These are phyloP conservation scores for Atalantia buxifolia DNA, from an alignment of 345 rosid species.

Conservation along the genomic window DNA sequence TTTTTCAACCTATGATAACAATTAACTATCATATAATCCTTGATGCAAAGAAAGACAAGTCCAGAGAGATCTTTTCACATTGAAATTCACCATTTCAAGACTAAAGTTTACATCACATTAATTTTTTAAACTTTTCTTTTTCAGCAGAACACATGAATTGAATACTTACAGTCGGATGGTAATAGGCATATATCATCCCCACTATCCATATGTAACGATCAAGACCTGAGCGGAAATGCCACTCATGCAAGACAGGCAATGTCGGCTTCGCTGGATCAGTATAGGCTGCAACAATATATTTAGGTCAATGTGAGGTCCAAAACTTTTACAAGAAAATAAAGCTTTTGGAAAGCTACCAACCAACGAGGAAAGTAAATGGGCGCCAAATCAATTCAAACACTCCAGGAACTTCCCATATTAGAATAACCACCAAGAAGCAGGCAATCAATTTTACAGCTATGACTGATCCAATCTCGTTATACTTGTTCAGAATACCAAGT, in stretches of 20 bases:
- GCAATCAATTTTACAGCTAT: conserved; percentile 67
- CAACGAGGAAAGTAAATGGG: conserved; percentile 80
- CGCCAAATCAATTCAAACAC: conserved; percentile 93
- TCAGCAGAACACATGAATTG: conserved; percentile 5
- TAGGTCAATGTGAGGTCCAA: neutral
- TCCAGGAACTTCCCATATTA: conserved; percentile 95
- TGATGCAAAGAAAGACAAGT: neutral
- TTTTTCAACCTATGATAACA: conserved; percentile 66
- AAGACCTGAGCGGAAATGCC: conserved; percentile 99
- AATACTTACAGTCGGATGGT: conserved; percentile 90
- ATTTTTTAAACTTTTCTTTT: neutral
- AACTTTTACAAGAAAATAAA: conserved; percentile 14
- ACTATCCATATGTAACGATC: conserved; percentile 99
- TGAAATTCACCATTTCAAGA: conserved; percentile 11
- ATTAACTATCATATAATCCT: conserved; percentile 3
- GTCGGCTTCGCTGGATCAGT: conserved; percentile 85
- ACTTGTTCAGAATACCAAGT: conserved; percentile 84
- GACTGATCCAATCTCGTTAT: conserved; percentile 77
- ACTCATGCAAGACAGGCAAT: conserved; percentile 74
- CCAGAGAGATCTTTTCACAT: neutral
- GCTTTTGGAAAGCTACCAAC: conserved; percentile 40
- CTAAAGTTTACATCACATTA: neutral
- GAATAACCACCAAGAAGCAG: conserved; percentile 82
- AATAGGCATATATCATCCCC: conserved; percentile 98
- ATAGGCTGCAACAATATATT: conserved; percentile 59